These are phyloP conservation scores for Cryptococcus amylolentus DNA, from an alignment of 1,284 basidiomycete genomes.

Conservation along the genomic window DNA sequence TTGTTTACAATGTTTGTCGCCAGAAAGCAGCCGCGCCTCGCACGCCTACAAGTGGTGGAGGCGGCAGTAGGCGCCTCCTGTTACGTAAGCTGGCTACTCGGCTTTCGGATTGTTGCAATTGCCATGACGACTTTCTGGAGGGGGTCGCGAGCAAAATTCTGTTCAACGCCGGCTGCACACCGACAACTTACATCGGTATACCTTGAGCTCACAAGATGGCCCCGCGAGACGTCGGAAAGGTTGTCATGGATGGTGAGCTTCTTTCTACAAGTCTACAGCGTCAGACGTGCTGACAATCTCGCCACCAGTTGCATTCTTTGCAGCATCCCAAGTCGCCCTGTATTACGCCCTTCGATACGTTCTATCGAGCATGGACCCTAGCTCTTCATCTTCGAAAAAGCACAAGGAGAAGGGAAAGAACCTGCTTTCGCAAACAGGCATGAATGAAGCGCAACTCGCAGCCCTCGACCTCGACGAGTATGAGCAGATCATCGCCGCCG, in stretches of 20 bases:
- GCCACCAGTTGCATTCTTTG: slow-evolving; percentile 58
- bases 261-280: slow-evolving; percentile 13
- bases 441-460: slow-evolving; percentile 48
- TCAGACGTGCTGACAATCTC: neutral
- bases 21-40: neutral
- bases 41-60: too few relatives aligned
- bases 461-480: slow-evolving; percentile 55
- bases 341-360: slow-evolving; percentile 49
- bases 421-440: slow-evolving; percentile 39
- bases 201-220: slow-evolving; percentile 5
- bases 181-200: slow-evolving; percentile 2
- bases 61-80: too few relatives aligned
- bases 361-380: slow-evolving; percentile 31
- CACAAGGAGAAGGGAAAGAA: slow-evolving; percentile 43
- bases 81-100: too few relatives aligned
- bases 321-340: slow-evolving; percentile 56
- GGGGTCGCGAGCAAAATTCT: neutral
- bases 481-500: slow-evolving; percentile 55
- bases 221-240: slow-evolving; percentile 46
- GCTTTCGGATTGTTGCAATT: too few relatives aligned
- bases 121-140: neutral
- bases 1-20: neutral
- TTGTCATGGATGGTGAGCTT: slow-evolving; percentile 51
- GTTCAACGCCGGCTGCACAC: neutral
- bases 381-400: slow-evolving; percentile 31